Percentiles rank a stretch among this genome's conserved stretches.
phyloP scores from a whole-genome alignment of 2,329 filamentous ascomycete genomes.

The Aspergillus floridensis region DNA sequence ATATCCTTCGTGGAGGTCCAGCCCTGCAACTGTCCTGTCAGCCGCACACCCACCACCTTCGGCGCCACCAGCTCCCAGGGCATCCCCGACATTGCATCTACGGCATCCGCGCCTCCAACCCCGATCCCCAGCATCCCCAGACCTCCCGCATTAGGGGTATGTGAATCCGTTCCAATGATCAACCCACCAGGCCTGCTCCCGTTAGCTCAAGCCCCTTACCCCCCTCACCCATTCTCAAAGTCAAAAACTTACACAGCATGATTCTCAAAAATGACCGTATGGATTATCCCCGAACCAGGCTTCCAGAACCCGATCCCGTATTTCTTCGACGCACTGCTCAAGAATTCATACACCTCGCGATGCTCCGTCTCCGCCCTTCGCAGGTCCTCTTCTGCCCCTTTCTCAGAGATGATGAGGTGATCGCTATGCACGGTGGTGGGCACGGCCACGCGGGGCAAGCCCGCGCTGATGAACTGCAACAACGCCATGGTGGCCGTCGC shows the following conservation, averaged over 20 bases:
- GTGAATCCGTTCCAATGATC: slow-evolving; percentile 91
- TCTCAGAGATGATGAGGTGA: slow-evolving; percentile 38
- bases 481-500: slow-evolving; percentile 46
- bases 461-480: slow-evolving; percentile 45
- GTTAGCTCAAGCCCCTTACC: not conserved
- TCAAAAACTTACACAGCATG: slow-evolving; percentile 31
- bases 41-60: slow-evolving; percentile 40
- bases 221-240: no score
- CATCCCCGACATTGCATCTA: slow-evolving; percentile 93
- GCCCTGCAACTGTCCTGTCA: slow-evolving; percentile 58
- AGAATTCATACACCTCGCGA: slow-evolving; percentile 41
- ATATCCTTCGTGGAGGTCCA: slow-evolving; percentile 94
- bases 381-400: slow-evolving; percentile 33
- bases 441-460: slow-evolving; percentile 36
- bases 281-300: slow-evolving; percentile 39
- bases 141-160: slow-evolving; percentile 92
- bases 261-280: slow-evolving; percentile 43
- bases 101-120: slow-evolving; percentile 93
- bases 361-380: slow-evolving; percentile 28
- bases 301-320: slow-evolving; percentile 48
- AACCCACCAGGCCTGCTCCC: slow-evolving; percentile 73
- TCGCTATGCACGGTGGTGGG: slow-evolving; percentile 45
- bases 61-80: slow-evolving; percentile 96
- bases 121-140: slow-evolving; percentile 90
- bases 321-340: slow-evolving; percentile 43